Evolutionary conservation across 805 yeast genomes (phyloP), one percentile per base, ranked within the genome.

Genomic region (Huiozyma sinensis): DNA sequence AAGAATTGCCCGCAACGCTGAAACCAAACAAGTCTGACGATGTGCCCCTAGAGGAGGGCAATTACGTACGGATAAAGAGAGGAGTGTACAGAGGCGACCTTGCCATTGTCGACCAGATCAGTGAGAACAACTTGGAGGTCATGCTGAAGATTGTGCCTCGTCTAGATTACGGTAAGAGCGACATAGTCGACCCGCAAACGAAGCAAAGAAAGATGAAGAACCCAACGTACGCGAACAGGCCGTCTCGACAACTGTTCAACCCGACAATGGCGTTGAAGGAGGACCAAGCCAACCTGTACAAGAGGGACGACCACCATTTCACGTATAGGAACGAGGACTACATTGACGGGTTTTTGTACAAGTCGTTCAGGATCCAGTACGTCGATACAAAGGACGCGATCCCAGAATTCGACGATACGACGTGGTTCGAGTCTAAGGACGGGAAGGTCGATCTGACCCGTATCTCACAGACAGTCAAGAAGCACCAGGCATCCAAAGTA

Each of bases 101-200:
- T 51, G 98, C 96, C 24, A 76, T 87, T 40, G 95, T 92, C 41
- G 95, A 88, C 55, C 88, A 89, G 59, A 73, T 92, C 50, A 83
- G 94, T 47, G 97, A 92, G 57, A 90, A 86, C 59, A 97, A 96
- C 43, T 73, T 92, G 53, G 97, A 90, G 61, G 97, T 87, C n/a
- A 76, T 94, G 55, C 78, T 95, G 54, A 86, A 86, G 58, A 70
- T 92, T 50, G 94, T 92, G 32, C 98, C 98, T 33, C 78, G 98
- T 56, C 66, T 92, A 47, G 97, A 90, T 61, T 90, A 92, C 63
- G 95, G 95, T 46, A 77, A 80, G 51, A 72, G 68, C 49, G 66
- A 66, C 37, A 70, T 67, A 32, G 75, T 73, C 47, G 85, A 78
- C 49, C 81, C 79, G 6, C 62, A 54, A 5, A 63, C 66, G 7